phyloP scores from a whole-genome alignment of 768 basidiomycete genomes.

The Mrakia blollopis region DNA sequence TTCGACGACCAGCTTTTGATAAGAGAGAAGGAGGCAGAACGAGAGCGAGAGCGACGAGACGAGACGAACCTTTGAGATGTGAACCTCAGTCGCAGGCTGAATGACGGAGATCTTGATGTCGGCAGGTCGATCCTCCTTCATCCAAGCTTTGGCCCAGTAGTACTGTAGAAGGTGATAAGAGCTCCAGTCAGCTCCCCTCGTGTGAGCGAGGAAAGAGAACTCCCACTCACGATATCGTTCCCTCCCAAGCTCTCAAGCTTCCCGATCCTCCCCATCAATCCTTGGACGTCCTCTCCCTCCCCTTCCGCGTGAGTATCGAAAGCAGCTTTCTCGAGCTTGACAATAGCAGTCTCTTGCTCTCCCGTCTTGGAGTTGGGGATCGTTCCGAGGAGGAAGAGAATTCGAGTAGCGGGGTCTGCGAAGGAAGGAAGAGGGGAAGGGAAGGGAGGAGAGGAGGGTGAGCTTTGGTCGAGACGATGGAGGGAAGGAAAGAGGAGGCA shows the following conservation, averaged over 20 bases:
- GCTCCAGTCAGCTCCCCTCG: too few relatives aligned
- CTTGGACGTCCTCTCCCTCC: slow-evolving; percentile 51
- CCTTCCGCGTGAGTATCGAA: slow-evolving; percentile 60
- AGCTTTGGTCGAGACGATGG: slow-evolving; percentile 53
- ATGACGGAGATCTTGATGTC: slow-evolving; percentile 76
- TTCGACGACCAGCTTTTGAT: not conserved
- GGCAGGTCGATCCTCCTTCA: slow-evolving; percentile 47
- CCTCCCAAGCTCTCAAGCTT: slow-evolving; percentile 52
- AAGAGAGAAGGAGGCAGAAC: not conserved
- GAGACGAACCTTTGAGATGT: slow-evolving; percentile 67
- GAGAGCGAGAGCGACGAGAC: too few relatives aligned
- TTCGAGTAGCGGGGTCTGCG: slow-evolving; percentile 58
- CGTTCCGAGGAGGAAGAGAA: slow-evolving; percentile 63
- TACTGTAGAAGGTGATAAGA: slow-evolving; percentile 53
- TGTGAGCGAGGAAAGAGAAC: not conserved
- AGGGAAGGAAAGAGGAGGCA: not conserved
- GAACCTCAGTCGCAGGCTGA: slow-evolving; percentile 81
- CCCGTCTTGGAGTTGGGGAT: slow-evolving; percentile 46
- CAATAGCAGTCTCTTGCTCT: slow-evolving; percentile 29
- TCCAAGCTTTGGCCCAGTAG: slow-evolving; percentile 71
- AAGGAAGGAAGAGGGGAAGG: not conserved
- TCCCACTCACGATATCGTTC: slow-evolving; percentile 61
- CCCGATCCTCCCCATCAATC: slow-evolving; percentile 37
- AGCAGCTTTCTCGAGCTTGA: slow-evolving; percentile 38
- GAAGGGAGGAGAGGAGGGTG: not conserved